Conservation (phyloP, 2,329 filamentous ascomycete species). For the Penicillium sp. region DNA sequence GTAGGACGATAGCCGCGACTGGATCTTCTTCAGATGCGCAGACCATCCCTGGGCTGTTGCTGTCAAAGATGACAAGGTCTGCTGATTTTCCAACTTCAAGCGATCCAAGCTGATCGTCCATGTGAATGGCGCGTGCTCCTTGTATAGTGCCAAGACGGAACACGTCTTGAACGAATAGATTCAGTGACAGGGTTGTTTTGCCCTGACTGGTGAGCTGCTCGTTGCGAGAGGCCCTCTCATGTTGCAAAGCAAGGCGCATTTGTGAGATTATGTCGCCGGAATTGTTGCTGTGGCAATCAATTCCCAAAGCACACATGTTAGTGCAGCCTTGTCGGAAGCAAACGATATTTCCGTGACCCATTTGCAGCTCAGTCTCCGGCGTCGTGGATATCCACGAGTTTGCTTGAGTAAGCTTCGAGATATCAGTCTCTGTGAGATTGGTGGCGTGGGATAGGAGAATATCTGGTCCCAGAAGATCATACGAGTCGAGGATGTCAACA, state of each 20-base stretch:
- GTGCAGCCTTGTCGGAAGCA: constrained; percentile 22
- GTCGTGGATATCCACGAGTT: constrained; percentile 26
- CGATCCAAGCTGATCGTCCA: constrained; percentile 27
- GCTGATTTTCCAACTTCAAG: constrained; percentile 29
- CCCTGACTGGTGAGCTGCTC: constrained; percentile 8
- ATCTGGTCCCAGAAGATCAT: constrained; percentile 17
- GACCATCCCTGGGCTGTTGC: constrained; percentile 23
- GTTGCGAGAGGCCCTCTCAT: constrained; percentile 20
- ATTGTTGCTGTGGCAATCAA: constrained; percentile 34
- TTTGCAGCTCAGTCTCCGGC: constrained; percentile 32
- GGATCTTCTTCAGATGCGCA: constrained; percentile 28
- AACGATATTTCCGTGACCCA: constrained; percentile 29
- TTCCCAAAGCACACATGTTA: constrained; percentile 24
- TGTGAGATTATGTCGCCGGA: constrained; percentile 27
- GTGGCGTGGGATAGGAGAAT: constrained; percentile 27
- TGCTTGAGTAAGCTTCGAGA: constrained; percentile 15
- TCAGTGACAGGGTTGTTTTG: constrained; percentile 9
- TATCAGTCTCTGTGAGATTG: constrained; percentile 17
- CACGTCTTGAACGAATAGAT: constrained; percentile 23
- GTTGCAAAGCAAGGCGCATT: constrained; percentile 27
- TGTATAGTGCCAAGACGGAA: constrained; percentile 31
- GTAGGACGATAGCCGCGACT: constrained; percentile 30
- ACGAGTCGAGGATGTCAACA: constrained; percentile 14
- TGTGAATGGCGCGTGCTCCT: constrained; percentile 27
- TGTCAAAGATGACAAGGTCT: constrained; percentile 32